Base-by-base conservation (phyloP, 768 basidiomycete genomes). In the Gymnopilus dilepis region DNA sequence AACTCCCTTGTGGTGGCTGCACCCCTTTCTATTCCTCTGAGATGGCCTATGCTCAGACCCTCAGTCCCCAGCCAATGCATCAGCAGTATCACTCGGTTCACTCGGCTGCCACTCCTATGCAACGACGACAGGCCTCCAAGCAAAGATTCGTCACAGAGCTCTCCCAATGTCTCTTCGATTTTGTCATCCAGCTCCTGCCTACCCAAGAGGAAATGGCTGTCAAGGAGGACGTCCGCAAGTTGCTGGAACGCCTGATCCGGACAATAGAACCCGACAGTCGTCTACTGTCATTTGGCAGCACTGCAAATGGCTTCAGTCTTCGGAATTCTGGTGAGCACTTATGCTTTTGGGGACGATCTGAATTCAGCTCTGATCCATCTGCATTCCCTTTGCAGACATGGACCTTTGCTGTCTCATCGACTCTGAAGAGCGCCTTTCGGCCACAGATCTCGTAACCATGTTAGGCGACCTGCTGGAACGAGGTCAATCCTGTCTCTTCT, bases 341-440 rank as follows among this genome's bases (percentile, higher is more conserved):
- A 22, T 26, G 52, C 24, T 50, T 17, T 12, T 45, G 6, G 53
- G 17, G 47, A 15, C 61, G 43, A 37, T 52, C 4, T 17, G 40
- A 48, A 40, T 34, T 40, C 31, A 37, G 51, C 33, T 34, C 33
- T 52, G 54, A 59, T 60, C 59, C 30, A 63, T 56, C 2, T 34
- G 34, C 30, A 47, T 21, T 43, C 24, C 63, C 43, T 33, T 13
- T 31, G 50, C 60, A 98, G 97, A 99, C 77, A 99, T 99, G 97
- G 97, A 99, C 77, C 80, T 99, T 33, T 98, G 96, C 73, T 98
- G 95, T 76, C 84, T 99, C 72, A 94, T 97, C 73, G 94, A 97
- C 75, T 91, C 92, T 8, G 84, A 88, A 59, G 89, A 89, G 76
- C 91, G 80, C 60, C 86, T 86, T 65, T 84, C 90, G 33, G 90